A percentile compares a stretch with the other conserved stretches of the same genome.
These are phyloP conservation scores for Poa pratensis DNA, from an alignment of 176 grass and related monocot genomes.

Conservation along the genomic window DNA sequence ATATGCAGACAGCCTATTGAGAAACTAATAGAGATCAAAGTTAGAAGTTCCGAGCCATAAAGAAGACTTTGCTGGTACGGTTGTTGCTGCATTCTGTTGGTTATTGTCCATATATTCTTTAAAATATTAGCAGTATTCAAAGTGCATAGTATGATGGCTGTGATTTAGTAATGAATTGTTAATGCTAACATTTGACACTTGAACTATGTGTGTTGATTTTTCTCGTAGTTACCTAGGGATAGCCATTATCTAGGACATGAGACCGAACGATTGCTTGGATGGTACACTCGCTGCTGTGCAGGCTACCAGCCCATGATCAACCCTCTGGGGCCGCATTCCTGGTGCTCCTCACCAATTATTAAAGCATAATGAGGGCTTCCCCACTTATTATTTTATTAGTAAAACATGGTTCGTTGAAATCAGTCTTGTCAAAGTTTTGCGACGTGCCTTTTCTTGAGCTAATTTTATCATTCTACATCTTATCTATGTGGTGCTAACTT, in stretches of 20 bases:
- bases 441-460: neutral
- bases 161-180: slow-evolving; percentile 2
- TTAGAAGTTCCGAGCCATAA: slow-evolving; percentile 51
- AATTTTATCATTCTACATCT: neutral
- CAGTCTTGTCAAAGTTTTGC: neutral
- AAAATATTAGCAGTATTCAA: slow-evolving; percentile 23
- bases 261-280: neutral
- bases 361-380: too few relatives aligned
- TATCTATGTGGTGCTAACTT: neutral
- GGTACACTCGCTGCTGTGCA: neutral
- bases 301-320: neutral
- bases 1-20: slow-evolving; percentile 94
- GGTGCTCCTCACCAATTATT: too few relatives aligned
- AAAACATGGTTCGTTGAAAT: slow-evolving; percentile 25
- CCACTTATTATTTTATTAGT: too few relatives aligned
- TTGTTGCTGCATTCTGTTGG: slow-evolving; percentile 26
- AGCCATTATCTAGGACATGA: neutral
- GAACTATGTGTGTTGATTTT: slow-evolving; percentile 16
- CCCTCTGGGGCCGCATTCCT: too few relatives aligned
- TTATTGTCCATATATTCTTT: slow-evolving; percentile 28
- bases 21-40: slow-evolving; percentile 89
- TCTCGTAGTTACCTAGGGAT: neutral
- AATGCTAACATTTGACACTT: neutral
- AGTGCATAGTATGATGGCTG: slow-evolving; percentile 39
- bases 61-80: slow-evolving; percentile 34